Base-by-base conservation (phyloP, 2,329 filamentous ascomycete species). In the Aspergillus pseudoterreus region DNA sequence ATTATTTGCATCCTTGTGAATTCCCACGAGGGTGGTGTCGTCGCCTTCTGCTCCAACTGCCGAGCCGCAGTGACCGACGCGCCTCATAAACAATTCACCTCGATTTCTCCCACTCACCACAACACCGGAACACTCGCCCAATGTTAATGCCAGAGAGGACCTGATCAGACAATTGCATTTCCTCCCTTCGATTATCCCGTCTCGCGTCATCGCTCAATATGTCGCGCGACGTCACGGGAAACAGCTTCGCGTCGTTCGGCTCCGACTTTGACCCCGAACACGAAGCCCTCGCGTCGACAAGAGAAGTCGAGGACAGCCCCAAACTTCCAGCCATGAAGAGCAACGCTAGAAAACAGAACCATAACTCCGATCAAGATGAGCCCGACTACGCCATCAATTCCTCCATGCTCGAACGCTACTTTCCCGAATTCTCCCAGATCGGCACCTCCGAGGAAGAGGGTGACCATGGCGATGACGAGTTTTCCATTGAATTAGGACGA, bases 401-500 rank as follows among this genome's bases (percentile, higher is more conserved):
- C 22, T 78, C 76, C 9, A 74, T 73, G 11, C 65, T 78, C 36
- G 71, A 72, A 43, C 67, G 67, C 47, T 73, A 72, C 17, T 77
- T 79, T 53, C 76, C 76, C 27, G 71, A 78, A 39, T 78, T 79
- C 56, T 75, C 77, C 4, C 66, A 71, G 51, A 61, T 69, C 17
- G 68, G 68, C 41, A 69, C 67, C 33, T 74, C 71, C 27, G 70
- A 71, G 43, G 74, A 77, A 44, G 65, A 68, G 43, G 59, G 58
- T 27, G 64, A 64, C 15, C 68, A 70, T 50, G 64, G 64, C 4
- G 69, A 72, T 11, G 73, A 78, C 38, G 73, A 73, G 47, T 71
- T 78, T 53, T 83, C 81, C 2, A 73, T 85, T 50, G 82, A 86
- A 61, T 64, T 82, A 30, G 81, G 79, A 43, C 75, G 83, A 49